Evolutionary conservation across 768 basidiomycete genomes (phyloP).

Genomic region (Coprinopsis cinerea): DNA sequence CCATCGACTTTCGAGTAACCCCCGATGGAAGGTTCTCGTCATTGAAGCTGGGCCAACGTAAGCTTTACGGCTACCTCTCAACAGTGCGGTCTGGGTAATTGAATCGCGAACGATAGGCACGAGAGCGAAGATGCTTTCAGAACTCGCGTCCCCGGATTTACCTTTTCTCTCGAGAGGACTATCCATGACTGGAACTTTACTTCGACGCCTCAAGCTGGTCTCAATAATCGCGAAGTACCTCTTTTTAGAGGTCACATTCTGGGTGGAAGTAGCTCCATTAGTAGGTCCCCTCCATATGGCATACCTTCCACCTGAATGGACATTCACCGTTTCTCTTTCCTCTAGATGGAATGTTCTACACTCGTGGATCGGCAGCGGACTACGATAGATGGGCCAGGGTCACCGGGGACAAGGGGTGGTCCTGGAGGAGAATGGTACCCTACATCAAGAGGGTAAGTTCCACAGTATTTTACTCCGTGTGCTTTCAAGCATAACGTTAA

Average conservation of each 20-base stretch:
- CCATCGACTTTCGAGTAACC: constrained; percentile 8
- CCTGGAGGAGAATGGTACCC: constrained; percentile 10
- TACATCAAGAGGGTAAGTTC: constrained; percentile 7
- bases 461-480: neutral
- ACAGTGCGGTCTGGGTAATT: neutral
- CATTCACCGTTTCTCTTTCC: too few species aligned
- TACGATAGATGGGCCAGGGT: constrained; percentile 11
- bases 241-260: constrained; percentile 25
- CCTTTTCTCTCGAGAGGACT: constrained; percentile 12
- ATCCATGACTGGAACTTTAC: constrained; percentile 30
- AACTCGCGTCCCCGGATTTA: constrained; percentile 18
- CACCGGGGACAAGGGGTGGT: constrained; percentile 4
- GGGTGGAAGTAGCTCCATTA: constrained; percentile 27
- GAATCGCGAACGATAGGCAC: neutral
- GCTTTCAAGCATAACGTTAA: neutral
- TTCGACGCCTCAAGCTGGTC: constrained; percentile 21
- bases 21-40: constrained; percentile 11
- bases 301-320: too few species aligned
- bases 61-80: neutral
- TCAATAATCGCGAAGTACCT: constrained; percentile 19
- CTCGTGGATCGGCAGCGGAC: constrained; percentile 10
- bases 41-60: constrained; percentile 14
- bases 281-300: constrained; percentile 13
- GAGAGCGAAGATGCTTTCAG: constrained; percentile 17
- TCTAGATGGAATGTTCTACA: constrained; percentile 14